Evolutionary conservation across 2,329 filamentous ascomycete species (phyloP), one percentile per base, ranked within the genome.

Genomic region (Sporothrix phasma): DNA sequence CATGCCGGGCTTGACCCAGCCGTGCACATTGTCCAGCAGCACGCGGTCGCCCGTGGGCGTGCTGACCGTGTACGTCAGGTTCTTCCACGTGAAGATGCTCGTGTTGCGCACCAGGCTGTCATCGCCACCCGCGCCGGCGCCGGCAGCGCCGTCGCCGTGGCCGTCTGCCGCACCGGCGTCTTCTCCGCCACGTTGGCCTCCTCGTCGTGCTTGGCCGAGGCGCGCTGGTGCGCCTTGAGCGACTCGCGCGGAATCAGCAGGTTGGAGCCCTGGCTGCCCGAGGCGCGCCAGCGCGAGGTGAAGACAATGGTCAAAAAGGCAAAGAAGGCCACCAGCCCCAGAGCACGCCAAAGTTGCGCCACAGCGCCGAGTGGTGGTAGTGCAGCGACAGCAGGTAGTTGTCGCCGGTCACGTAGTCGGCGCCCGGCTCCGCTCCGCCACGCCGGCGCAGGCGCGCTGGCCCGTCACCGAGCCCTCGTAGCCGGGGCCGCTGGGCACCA

Each of bases 261-360:
- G 5, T 64, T 58, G 1, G 67, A 60, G 13, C 66, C 66, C 1
- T 54, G 54, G 11, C 47, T 45, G 46, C 46, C 46, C 2, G 59
- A 17, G 3, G 63, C 59, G n/a, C 54, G 45, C 67, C 67, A 68
- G 24, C 58, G 58, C 3, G 56, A 8, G 13, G 83, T 74, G 3
- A 96, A 79, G 76, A 96, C 96, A 65, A 85, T 84, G 46, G 88
- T 75, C 62, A 95, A 89, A 66, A 95, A 82, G 1, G 80, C 85
- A 15, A 92, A 72, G 66, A 95, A 86, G 67, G 10, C 2, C 85
- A 84, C 69, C 90, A 95, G 0, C 88, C 89, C 69, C 92, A 85
- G 1, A 94, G 75, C 2, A 96, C 94, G 1, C 89, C 90, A 73
- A 88, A 90, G 74, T 94, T 92, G 47, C 90, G 82, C 91, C 91